Evolutionary conservation across 345 rosid species (phyloP), one percentile per base, ranked within the genome.

Genomic region (Lepidium sativum): DNA sequence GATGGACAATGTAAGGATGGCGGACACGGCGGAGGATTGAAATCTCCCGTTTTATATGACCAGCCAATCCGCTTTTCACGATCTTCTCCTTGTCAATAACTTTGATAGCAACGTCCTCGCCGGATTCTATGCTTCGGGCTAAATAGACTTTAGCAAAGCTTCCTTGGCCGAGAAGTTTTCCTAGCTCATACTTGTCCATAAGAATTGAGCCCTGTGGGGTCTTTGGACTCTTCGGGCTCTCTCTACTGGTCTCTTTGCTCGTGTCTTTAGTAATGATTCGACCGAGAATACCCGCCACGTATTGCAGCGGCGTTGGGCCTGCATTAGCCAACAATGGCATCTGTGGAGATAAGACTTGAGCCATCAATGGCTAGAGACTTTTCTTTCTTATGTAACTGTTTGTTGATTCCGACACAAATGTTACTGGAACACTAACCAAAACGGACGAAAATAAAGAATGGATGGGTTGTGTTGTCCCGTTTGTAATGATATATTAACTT

Each of bases 71-170:
- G 20, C 39, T 76, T 4, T 87, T 41, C 70, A 41, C 65, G 42
- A 81, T 62, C 54, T 83, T 77, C 73, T 94, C 87, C 76, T 94
- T 94, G 78, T 83, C 83, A 48, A 94, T 84, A 59, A 90, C 79
- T 71, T 94, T 94, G 65, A 94, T 45, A 49, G 99, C 99, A 0
- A 94, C 95, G 76, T 96, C 83, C 34, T 83, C 86, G 0, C 95
- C 89, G 3, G 81, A 47, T 0, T 45, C 67, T 47, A 88, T 33
- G 70, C 88, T 71, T 5, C 89, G 81, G 0, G 86, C 99, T 64
- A 88, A 78, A 69, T 84, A 86, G 11, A 90, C 97, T 67, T 94
- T 94, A 53, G 99, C 97, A 45, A 88, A 94, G 49, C 96, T 92
- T 41, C 99, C 99, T 69, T 95, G 86, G 2, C 99, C 97, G 2